A percentile compares a stretch with the other conserved stretches of the same genome.
These are phyloP conservation scores for Cladophialophora chaetospira DNA, from an alignment of 2,329 filamentous ascomycete genomes.

Conservation along the genomic window DNA sequence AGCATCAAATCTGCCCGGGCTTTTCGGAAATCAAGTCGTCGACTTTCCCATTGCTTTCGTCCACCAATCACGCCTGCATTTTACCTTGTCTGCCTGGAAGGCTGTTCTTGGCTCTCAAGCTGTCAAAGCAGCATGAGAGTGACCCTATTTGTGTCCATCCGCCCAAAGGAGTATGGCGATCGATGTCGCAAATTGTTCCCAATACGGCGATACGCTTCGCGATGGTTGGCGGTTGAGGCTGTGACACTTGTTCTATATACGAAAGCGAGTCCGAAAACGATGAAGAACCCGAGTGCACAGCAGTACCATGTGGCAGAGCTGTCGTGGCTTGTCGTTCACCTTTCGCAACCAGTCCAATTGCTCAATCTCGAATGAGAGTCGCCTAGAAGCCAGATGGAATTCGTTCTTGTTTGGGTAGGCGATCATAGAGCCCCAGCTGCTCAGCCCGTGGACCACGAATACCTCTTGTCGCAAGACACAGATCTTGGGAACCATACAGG, in stretches of 20 bases:
- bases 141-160: background rate
- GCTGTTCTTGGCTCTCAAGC: background rate
- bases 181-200: constrained; percentile 1
- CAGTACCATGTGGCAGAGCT: background rate
- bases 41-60: background rate
- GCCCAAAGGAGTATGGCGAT: background rate
- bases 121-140: constrained; percentile 3
- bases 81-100: background rate
- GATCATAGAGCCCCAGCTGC: constrained; percentile 6
- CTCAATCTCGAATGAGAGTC: background rate
- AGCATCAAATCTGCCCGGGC: background rate
- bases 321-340: background rate
- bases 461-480: background rate
- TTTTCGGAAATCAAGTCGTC: background rate
- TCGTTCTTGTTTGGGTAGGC: background rate
- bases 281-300: background rate
- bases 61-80: background rate
- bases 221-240: background rate
- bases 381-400: background rate
- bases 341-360: background rate
- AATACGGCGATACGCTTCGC: constrained; percentile 13
- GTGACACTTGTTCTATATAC: constrained; percentile 3
- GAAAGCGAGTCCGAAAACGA: constrained; percentile 10
- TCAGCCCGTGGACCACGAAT: constrained; percentile 5
- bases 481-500: background rate